phyloP scores from a whole-genome alignment of 1,284 basidiomycete genomes.

The Trichosporon inkin region DNA sequence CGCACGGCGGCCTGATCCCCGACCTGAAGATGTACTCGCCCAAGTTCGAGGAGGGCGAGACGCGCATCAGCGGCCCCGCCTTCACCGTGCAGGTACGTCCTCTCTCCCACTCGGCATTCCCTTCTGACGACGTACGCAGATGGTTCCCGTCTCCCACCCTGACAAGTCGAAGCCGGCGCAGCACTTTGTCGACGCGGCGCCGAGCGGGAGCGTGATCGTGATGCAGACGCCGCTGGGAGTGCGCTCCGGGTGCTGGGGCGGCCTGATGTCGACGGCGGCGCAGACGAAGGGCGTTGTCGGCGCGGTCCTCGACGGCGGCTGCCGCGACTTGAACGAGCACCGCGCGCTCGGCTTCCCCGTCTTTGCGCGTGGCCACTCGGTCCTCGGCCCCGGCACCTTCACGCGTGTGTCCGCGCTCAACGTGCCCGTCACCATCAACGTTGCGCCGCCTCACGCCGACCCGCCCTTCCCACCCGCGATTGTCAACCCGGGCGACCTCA shows the following conservation, averaged over 20 bases:
- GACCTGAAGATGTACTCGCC: conserved; percentile 67
- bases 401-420: conserved; percentile 77
- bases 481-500: conserved; percentile 73
- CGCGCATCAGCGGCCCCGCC: conserved; percentile 65
- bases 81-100: conserved; percentile 69
- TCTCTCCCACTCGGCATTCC: not conserved
- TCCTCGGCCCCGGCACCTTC: conserved; percentile 78
- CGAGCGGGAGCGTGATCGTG: conserved; percentile 65
- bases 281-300: conserved; percentile 47
- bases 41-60: conserved; percentile 50
- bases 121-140: conserved; percentile 42
- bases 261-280: conserved; percentile 53
- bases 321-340: conserved; percentile 52
- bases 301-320: conserved; percentile 52
- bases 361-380: conserved; percentile 35
- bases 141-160: conserved; percentile 65
- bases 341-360: conserved; percentile 46
- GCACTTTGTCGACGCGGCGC: conserved; percentile 82
- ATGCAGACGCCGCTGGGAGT: conserved; percentile 65
- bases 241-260: conserved; percentile 48
- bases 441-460: conserved; percentile 13
- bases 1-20: conserved; percentile 74
- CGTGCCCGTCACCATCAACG: conserved; percentile 63
- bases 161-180: conserved; percentile 62
- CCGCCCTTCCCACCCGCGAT: conserved; percentile 53